These are phyloP conservation scores for Cyberlindnera mississippiensis DNA, from an alignment of 805 yeast genomes.

Conservation along the genomic window DNA sequence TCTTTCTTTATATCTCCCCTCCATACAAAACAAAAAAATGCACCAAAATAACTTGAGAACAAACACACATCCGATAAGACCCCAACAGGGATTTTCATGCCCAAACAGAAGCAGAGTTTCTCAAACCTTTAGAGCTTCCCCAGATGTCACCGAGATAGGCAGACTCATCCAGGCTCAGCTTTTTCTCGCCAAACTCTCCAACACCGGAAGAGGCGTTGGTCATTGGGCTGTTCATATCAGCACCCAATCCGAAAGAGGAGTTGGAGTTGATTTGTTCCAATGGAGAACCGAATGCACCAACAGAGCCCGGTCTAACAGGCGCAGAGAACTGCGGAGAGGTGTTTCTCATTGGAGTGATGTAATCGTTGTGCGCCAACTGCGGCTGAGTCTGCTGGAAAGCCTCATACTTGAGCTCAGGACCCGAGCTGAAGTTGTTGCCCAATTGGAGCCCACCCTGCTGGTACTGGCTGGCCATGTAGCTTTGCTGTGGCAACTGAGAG, in stretches of 20 bases:
- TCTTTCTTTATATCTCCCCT: no score
- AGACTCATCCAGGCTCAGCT: conserved; percentile 21
- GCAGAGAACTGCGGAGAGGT: conserved; percentile 19
- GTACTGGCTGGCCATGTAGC: neutral
- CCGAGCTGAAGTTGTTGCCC: conserved; percentile 6
- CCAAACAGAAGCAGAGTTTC: conserved; percentile 28
- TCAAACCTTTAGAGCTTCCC: conserved; percentile 22
- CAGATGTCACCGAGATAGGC: conserved; percentile 27
- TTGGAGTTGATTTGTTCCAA: conserved; percentile 17
- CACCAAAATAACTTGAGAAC: no score
- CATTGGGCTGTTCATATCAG: conserved; percentile 16
- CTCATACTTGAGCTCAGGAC: conserved; percentile 9
- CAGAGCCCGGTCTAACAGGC: conserved; percentile 16
- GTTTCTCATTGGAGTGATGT: conserved; percentile 15
- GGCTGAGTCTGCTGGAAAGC: conserved; percentile 15
- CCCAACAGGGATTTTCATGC: conserved; percentile 18
- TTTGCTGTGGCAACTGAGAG: conserved; percentile 4
- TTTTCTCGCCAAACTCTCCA: conserved; percentile 14
- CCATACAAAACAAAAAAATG: no score
- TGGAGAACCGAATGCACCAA: conserved; percentile 15
- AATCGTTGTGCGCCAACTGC: conserved; percentile 14
- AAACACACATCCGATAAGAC: no score
- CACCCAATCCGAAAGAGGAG: conserved; percentile 18
- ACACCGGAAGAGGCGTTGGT: conserved; percentile 10
- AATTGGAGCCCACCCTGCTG: neutral